Base-by-base conservation (phyloP, 2,329 filamentous ascomycete genomes). In the Nothomitra cinnamomea region DNA sequence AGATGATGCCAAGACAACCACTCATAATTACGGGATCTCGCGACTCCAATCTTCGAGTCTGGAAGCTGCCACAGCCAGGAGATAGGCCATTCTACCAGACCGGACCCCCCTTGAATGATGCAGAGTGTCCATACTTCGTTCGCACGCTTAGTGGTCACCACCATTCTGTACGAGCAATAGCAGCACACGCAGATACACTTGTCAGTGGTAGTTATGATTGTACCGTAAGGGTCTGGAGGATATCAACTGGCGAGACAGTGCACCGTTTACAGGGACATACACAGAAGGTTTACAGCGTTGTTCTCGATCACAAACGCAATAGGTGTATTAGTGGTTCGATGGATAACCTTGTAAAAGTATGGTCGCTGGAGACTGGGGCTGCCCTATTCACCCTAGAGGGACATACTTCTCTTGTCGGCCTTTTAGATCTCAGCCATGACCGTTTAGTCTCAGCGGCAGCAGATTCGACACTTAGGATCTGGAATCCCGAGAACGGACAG, bases 311-410 rank as follows among this genome's bases (percentile, higher is more conserved):
- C 60, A 82, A 84, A 61, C 85, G 92, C 56, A 94, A 94, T 63
- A 84, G 90, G 41, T 98, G 92, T 68, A 96, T 98, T 58, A 95
- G 89, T 58, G 92, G 92, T 12, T 95, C 89, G 5, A 98, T 98
- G 92, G 92, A 98, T 66, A 95, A 92, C 57, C 77, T 89, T 58
- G 92, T 98, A 64, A 96, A 95, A 69, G 90, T 98, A 12, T 98
- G 92, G 92, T 92, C 90, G 56, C 75, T 98, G 13, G 82, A 87
- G 28, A 92, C 85, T 1, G 92, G 92, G 0, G 72, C 82, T 0
- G 86, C 88, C 60, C 72, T 96, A 10, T 85, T 90, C 67, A 95
- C 87, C 1, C 77, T 98, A 0, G 90, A 96, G 66, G 92, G 92
- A 0, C 92, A 98, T 64, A 85, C 82, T 17, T 85, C 94, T 10